A percentile compares a stretch with the other conserved stretches of the same genome.
Evolutionary conservation across 2,329 filamentous ascomycete genomes (phyloP).

Genomic region (Massarina eburnea): DNA sequence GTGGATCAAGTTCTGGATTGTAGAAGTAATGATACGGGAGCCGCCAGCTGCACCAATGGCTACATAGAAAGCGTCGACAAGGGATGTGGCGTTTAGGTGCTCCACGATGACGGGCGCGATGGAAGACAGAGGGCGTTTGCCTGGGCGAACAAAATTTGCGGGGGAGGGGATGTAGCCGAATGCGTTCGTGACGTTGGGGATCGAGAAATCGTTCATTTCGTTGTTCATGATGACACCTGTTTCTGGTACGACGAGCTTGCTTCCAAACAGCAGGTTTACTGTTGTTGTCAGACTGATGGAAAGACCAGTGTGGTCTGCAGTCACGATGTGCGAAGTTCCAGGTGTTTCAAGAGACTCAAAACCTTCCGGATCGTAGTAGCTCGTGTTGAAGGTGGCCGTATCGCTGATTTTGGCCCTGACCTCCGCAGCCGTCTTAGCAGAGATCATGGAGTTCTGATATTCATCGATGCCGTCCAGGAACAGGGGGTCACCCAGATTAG

Average conservation of each 20-base stretch:
- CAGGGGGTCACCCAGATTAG: conserved; percentile 78
- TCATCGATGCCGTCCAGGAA: conserved; percentile 66
- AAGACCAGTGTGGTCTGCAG: conserved; percentile 72
- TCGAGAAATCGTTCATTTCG: conserved; percentile 66
- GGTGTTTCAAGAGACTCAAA: conserved; percentile 69
- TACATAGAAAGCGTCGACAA: conserved; percentile 57
- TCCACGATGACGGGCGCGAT: conserved; percentile 80
- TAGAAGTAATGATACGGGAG: conserved; percentile 79
- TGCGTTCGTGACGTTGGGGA: conserved; percentile 73
- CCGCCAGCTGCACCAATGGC: conserved; percentile 77
- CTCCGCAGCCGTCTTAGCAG: conserved; percentile 57
- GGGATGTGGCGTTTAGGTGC: conserved; percentile 54
- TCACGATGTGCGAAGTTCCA: conserved; percentile 73
- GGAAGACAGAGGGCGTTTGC: conserved; percentile 81
- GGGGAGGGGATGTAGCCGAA: conserved; percentile 83
- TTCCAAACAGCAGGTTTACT: conserved; percentile 84
- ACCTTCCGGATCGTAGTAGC: conserved; percentile 70
- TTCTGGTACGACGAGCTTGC: conserved; percentile 73
- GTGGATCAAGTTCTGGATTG: conserved; percentile 72
- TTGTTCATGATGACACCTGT: conserved; percentile 77
- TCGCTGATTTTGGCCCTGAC: conserved; percentile 73
- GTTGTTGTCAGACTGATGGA: conserved; percentile 83
- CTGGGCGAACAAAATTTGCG: conserved; percentile 77
- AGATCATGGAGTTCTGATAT: conserved; percentile 70
- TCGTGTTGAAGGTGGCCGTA: conserved; percentile 67